Conservation (phyloP, 2,329 filamentous ascomycete species). For the Paecilomyces dactylethromorphus region DNA sequence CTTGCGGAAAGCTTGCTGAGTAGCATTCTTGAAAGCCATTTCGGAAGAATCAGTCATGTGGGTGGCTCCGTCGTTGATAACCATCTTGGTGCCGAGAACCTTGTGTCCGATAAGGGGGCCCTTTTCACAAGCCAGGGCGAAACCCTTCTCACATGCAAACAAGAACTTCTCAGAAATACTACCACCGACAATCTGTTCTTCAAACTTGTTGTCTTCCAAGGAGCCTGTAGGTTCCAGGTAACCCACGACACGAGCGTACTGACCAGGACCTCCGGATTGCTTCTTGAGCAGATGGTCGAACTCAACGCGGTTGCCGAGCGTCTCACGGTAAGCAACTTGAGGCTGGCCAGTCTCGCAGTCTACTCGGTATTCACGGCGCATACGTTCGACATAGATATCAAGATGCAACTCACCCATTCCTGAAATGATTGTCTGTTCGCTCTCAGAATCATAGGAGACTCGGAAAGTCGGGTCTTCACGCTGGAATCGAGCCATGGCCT, state of each 20-base stretch:
- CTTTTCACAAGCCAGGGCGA: constrained; percentile 72
- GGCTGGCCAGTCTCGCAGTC: constrained; percentile 94
- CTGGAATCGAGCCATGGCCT: constrained; percentile 98
- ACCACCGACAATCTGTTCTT: constrained; percentile 80
- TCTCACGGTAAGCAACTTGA: constrained; percentile 95
- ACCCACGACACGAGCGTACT: constrained; percentile 87
- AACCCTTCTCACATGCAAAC: constrained; percentile 91
- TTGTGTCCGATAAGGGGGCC: constrained; percentile 89
- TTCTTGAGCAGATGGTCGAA: constrained; percentile 95
- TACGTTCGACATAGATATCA: constrained; percentile 95
- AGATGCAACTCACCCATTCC: constrained; percentile 98
- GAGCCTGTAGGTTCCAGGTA: constrained; percentile 79
- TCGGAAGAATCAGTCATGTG: constrained; percentile 98
- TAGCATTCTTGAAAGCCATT: constrained; percentile 90
- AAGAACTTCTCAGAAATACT: constrained; percentile 94
- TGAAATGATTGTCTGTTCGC: constrained; percentile 93
- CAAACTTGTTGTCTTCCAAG: constrained; percentile 71
- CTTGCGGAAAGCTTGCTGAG: constrained; percentile 94
- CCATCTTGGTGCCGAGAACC: constrained; percentile 83
- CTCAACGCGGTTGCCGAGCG: constrained; percentile 68
- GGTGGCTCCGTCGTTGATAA: constrained; percentile 91
- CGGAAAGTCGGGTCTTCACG: constrained; percentile 97
- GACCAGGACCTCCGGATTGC: constrained; percentile 90
- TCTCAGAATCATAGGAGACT: constrained; percentile 85
- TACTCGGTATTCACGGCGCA: constrained; percentile 93